Evolutionary conservation across 129 eudicot species (phyloP).

Genomic region (Pittosporum tobira): DNA sequence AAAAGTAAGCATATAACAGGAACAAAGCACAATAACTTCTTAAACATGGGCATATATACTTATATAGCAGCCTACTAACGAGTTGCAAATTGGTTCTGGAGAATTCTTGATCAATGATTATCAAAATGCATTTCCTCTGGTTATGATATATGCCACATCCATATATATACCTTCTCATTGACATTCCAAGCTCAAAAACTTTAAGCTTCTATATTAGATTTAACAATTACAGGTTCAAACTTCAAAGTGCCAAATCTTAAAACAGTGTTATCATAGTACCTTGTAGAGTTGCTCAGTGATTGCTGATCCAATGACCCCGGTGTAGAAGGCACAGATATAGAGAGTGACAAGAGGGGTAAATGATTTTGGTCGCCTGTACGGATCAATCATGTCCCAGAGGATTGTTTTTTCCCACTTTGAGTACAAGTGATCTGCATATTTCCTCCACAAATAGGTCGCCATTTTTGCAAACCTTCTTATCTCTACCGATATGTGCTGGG

Average conservation of each 20-base stretch:
- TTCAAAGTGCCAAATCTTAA: background rate
- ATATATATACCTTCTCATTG: background rate
- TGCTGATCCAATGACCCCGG: constrained; percentile 89
- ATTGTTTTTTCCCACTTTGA: constrained; percentile 72
- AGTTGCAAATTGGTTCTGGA: background rate
- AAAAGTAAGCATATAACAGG: background rate
- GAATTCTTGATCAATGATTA: background rate
- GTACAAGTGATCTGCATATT: constrained; percentile 65
- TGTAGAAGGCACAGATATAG: constrained; percentile 64
- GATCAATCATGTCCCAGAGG: constrained; percentile 91
- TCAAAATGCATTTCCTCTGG: background rate
- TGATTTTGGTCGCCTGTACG: constrained; percentile 74
- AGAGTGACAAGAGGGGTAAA: constrained; percentile 78
- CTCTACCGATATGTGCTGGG: constrained; percentile 6
- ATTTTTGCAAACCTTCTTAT: constrained; percentile 16
- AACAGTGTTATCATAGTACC: constrained; percentile 28
- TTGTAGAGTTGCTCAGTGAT: constrained; percentile 84
- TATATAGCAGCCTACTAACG: too few relatives aligned
- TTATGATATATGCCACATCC: background rate
- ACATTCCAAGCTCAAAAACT: background rate
- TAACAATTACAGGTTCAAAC: too few relatives aligned
- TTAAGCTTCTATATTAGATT: too few relatives aligned
- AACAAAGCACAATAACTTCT: background rate
- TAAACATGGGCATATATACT: background rate
- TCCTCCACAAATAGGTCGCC: constrained; percentile 82